These are phyloP conservation scores for Leccinum pellstonianum DNA, from an alignment of 768 basidiomycete species.

Conservation along the genomic window DNA sequence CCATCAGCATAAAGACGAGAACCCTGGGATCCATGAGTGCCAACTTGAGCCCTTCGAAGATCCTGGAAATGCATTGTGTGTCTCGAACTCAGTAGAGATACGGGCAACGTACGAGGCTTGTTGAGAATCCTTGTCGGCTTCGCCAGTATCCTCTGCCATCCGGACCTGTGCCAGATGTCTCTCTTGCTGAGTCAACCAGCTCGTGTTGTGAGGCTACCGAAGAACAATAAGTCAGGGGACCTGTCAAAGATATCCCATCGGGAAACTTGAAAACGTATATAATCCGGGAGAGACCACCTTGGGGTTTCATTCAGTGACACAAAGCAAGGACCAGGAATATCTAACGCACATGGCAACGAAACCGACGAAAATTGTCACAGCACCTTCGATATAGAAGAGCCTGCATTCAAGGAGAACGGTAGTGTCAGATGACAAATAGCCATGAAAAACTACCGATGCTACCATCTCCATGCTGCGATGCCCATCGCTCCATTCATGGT, in stretches of 20 bases:
- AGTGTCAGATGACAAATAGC: neutral
- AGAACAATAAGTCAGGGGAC: neutral
- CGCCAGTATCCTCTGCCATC: constrained; percentile 64
- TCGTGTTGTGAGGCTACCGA: constrained; percentile 32
- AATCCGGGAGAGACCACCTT: neutral
- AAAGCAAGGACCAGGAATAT: neutral
- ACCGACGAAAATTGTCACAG: neutral
- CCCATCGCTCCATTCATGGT: neutral
- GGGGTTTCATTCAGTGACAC: neutral
- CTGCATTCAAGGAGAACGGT: neutral
- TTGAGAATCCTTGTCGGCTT: constrained; percentile 53
- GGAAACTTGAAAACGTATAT: neutral
- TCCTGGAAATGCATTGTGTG: constrained; percentile 31
- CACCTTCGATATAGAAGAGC: neutral
- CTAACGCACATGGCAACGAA: neutral
- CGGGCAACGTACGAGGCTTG: constrained; percentile 15
- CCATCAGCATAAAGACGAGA: constrained; percentile 52
- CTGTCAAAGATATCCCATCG: neutral
- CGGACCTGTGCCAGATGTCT: constrained; percentile 62
- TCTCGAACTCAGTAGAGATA: neutral
- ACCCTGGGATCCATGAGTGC: constrained; percentile 58
- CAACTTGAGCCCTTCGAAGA: constrained; percentile 50
- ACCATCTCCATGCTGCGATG: neutral
- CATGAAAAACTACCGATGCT: neutral
- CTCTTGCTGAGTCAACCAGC: constrained; percentile 53